phyloP scores from a whole-genome alignment of 495 filamentous ascomycete species.

The Delitschia confertaspora region DNA sequence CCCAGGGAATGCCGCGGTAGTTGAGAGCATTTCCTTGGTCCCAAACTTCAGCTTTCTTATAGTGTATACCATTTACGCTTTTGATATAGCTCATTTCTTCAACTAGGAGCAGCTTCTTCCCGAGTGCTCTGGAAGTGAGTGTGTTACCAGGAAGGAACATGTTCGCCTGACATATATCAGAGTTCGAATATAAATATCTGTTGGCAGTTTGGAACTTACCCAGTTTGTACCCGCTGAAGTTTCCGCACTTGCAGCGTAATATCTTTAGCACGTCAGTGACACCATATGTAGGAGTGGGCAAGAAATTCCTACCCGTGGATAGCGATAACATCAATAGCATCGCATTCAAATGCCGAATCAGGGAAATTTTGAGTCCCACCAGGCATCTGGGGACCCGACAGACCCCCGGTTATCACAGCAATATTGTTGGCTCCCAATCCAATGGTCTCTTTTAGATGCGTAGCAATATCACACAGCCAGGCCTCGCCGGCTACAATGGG shows the following conservation, averaged over 20 bases:
- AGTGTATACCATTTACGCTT: conserved; percentile 1
- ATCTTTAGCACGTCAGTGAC: neutral
- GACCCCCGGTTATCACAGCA: conserved; percentile 24
- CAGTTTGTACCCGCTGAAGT: conserved; percentile 20
- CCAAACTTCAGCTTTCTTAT: conserved; percentile 20
- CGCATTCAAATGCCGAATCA: conserved; percentile 20
- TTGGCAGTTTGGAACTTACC: neutral
- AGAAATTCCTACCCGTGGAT: conserved; percentile 13
- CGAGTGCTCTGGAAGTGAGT: conserved; percentile 14
- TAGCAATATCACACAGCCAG: conserved; percentile 26
- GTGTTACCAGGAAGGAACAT: conserved; percentile 24
- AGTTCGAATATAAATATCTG: neutral
- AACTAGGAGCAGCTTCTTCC: conserved; percentile 17
- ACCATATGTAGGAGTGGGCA: neutral
- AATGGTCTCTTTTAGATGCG: conserved; percentile 19
- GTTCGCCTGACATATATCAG: conserved; percentile 1
- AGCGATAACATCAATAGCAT: conserved; percentile 24
- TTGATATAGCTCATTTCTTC: conserved; percentile 20
- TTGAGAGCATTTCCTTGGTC: conserved; percentile 27
- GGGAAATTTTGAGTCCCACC: conserved; percentile 18
- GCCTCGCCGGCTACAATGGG: conserved; percentile 21
- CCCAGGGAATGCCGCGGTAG: conserved; percentile 26
- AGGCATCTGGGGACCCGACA: conserved; percentile 14
- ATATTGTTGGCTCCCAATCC: conserved; percentile 22
- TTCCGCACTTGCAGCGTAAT: conserved; percentile 9